Base-by-base conservation (phyloP, 202 grass and related monocot genomes). In the Miscanthus sacchariflorus region DNA sequence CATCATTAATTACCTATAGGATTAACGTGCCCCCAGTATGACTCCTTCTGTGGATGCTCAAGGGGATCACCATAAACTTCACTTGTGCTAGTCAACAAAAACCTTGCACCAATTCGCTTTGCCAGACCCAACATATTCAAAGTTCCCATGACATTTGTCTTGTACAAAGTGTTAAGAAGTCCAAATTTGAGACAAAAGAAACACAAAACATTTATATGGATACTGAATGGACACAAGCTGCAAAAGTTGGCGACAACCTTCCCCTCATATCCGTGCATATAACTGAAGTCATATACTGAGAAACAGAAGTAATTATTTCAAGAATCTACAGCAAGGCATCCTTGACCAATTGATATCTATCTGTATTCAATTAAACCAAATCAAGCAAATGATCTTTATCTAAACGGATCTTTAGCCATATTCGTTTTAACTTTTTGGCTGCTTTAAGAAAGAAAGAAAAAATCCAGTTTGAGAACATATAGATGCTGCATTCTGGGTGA, bases 121-220 rank as follows among this genome's bases (percentile, higher is more conserved):
- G 95, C 90, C 74, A 96, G 80, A 70, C 95, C 95, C 86, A 96
- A 81, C 95, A 96, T 96, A 92, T 96, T 96, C 74, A 96, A 86
- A 28, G 95, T 96, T 78, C 95, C 94, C 90, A 96, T 96, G 80
- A 96, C 95, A 92, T 96, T 96, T 85, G 95, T 96, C 95, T 96
- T 96, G 92, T 94, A 79, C 19, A 75, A 81, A 42, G 82, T 15
- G 87, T 94, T 94, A 94, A 89, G 92, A 21, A 39, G 36, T 11
- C 24, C 63, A 85, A 74, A 74, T 52, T 80, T 75, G 76, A 58
- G 13, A 76, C 9, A 70, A 44, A n/a, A 52, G 10, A 59, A 40
- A 87, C 8, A 58, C 10, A 69, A 33, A 72, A 56, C 21, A 42
- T 17, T 74, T 25, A 35, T 40, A 78, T 24, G 15, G 50, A 66